Base-by-base conservation (phyloP, 371 early-diverging fungal genomes). In the Coelomomyces lativittatus region DNA sequence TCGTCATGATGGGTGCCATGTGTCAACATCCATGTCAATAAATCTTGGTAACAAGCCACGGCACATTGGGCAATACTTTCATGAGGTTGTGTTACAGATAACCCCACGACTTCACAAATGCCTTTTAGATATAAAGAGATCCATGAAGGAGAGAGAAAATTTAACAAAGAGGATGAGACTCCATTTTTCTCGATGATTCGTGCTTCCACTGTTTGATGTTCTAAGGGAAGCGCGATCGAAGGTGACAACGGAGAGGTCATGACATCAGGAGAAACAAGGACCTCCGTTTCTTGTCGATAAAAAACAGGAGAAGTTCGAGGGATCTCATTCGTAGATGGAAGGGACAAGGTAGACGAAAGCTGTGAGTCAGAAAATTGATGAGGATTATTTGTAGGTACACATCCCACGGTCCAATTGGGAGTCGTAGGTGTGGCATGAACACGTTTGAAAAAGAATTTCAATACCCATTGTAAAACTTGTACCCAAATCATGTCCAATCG, bases 51-150 rank as follows among this genome's bases (percentile, higher is more conserved):
- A 21, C 46, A 46, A 4, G 36, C 23, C 17, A 46, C 46, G 21
- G 34, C 46, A 25, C 46, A 46, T 9, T 46, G 46, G 5, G 46
- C 31, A 19, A 46, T 21, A 10, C 21, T 46, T 29, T 46, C 46
- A 21, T 40, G 32, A 17, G 11, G 7, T 12, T 35, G 46, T 11
- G 5, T 37, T 21, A 10, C 43, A 15, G 36, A 39, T n/a, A 46
- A 29, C 31, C 7, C 24, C 11, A 35, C 21, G 7, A 41, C 46
- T 5, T 23, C 19, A 17, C 31, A 46, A 4, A 46, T 9, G 8
- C 43, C 43, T 15, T n/a, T 24, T 35, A 45, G 15, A 19, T n/a
- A n/a, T n/a, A n/a, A n/a, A 34, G 15, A 15, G 15, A 15, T 19
- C 15, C 15, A 15, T 34, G 15, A 15, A n/a, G 19, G 34, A 34